phyloP scores from a whole-genome alignment of 495 filamentous ascomycete genomes.

The Oidiodendron maius region DNA sequence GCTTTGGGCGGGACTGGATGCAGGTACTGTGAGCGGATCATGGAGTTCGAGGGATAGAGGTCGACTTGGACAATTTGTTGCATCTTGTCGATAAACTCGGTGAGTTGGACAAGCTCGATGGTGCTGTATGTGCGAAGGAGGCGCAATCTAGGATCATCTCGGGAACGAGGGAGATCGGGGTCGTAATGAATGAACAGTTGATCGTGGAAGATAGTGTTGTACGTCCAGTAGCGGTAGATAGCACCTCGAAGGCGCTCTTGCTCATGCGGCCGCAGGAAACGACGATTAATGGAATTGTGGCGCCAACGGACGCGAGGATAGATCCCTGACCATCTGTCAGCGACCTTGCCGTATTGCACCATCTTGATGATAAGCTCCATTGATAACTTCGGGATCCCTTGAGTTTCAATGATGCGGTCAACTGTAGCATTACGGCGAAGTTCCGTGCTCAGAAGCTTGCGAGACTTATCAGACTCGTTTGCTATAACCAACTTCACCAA shows the following conservation, averaged over 20 bases:
- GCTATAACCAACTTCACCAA: slow-evolving; percentile 52
- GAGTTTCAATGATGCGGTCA: slow-evolving; percentile 24
- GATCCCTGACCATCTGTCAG: slow-evolving; percentile 57
- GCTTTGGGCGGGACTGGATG: background rate
- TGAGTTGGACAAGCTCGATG: slow-evolving; percentile 4
- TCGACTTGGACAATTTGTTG: background rate
- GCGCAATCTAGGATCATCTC: slow-evolving; percentile 16
- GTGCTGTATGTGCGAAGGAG: slow-evolving; percentile 15
- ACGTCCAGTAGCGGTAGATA: slow-evolving; percentile 62
- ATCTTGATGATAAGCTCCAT: slow-evolving; percentile 52
- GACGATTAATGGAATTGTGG: slow-evolving; percentile 51
- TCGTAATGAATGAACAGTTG: slow-evolving; percentile 17
- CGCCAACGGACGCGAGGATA: slow-evolving; percentile 69
- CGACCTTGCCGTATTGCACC: slow-evolving; percentile 48
- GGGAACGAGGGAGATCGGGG: slow-evolving; percentile 13
- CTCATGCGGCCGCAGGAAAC: slow-evolving; percentile 52
- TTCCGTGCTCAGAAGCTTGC: slow-evolving; percentile 21
- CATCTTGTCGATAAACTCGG: slow-evolving; percentile 2
- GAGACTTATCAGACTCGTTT: slow-evolving; percentile 16
- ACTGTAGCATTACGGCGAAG: slow-evolving; percentile 17
- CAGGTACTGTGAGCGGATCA: background rate
- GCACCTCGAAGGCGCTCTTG: slow-evolving; percentile 55
- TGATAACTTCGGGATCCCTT: slow-evolving; percentile 31
- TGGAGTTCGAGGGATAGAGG: slow-evolving; percentile 5
- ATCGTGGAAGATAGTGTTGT: slow-evolving; percentile 30